These are phyloP conservation scores for Coemansia sp. DNA, from an alignment of 192 early-diverging fungal genomes.

Conservation along the genomic window DNA sequence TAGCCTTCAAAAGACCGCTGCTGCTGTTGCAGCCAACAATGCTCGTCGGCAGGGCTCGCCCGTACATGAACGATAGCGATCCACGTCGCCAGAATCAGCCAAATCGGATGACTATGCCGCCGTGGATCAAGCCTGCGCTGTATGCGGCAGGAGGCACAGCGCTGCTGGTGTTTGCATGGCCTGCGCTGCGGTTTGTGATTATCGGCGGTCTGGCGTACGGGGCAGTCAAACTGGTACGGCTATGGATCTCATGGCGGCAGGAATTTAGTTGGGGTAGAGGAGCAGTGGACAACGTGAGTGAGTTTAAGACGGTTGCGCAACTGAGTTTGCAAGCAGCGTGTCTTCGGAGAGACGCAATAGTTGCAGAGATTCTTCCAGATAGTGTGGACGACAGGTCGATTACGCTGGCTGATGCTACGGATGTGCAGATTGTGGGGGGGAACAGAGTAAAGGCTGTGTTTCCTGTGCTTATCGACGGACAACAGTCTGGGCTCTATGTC, in stretches of 20 bases:
- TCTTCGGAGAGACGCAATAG: neutral
- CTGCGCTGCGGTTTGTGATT: slow-evolving; percentile 36
- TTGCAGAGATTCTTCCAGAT: slow-evolving; percentile 7
- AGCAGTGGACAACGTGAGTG: neutral
- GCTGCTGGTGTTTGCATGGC: slow-evolving; percentile 35
- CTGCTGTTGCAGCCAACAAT: neutral
- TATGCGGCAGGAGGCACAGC: slow-evolving; percentile 35
- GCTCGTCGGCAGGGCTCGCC: neutral
- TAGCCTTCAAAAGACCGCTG: neutral
- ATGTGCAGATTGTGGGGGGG: slow-evolving; percentile 7
- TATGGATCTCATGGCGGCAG: slow-evolving; percentile 3
- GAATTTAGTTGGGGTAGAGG: neutral
- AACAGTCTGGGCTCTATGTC: slow-evolving; percentile 23
- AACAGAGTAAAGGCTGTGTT: slow-evolving; percentile 26
- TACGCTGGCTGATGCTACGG: slow-evolving; percentile 31
- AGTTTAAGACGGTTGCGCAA: slow-evolving; percentile 4
- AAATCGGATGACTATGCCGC: neutral
- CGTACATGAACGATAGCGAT: neutral
- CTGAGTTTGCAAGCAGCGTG: slow-evolving; percentile 13
- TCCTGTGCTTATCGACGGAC: slow-evolving; percentile 26
- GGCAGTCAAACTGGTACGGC: slow-evolving; percentile 17
- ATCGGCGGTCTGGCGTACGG: slow-evolving; percentile 38
- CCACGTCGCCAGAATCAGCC: neutral
- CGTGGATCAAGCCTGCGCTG: slow-evolving; percentile 25
- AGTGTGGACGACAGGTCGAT: neutral